Base-by-base conservation (phyloP, 352 stramenopile species). In the Globisporangium yorkense region DNA sequence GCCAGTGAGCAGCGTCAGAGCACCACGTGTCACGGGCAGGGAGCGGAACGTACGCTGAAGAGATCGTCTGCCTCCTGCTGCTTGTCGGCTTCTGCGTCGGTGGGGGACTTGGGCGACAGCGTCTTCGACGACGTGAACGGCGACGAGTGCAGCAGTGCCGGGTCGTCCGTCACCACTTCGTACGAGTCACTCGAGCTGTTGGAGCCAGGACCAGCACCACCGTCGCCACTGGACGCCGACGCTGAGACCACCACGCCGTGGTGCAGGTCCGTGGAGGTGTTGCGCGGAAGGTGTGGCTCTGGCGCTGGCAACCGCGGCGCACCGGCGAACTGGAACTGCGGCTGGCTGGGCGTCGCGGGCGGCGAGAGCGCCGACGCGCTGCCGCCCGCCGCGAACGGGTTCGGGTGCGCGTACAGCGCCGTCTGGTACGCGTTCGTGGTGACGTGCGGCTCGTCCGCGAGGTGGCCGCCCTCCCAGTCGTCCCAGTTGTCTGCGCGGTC, bases 101-200 rank as follows among this genome's bases (percentile, higher is more conserved):
- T 12, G 7, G 16, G 10, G 13, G 37, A 5, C 37, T 43, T 43
- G 35, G 27, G 9, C n/a, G 51, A 40, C 41, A 49, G 37, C 16
- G 43, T 24, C 39, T 54, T 51, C 39, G 62, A 56, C 39, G 61
- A 66, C 63, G 37, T 56, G 13, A 50, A 57, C 40, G 24, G 52
- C 33, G 63, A 65, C 31, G 37, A 59, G 49, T 68, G 63, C 20
- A 66, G 43, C 45, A 72, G 59, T 21, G 74, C 53, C 18, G 56
- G 46, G 37, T 79, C 74, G 46, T 78, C 68, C 49, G 68, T 61
- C 46, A 80, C 70, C 55, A 84, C 74, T 54, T 90, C 77, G 50
- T 84, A 88, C 51, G 75, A 88, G 41, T 90, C 80, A 69, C 66
- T 88, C 29, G 77, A 88, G 61, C 75, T 86, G 58, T 84, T 83